Base-by-base conservation (phyloP, 371 early-diverging fungal species). In the Enteropsectra breve region DNA sequence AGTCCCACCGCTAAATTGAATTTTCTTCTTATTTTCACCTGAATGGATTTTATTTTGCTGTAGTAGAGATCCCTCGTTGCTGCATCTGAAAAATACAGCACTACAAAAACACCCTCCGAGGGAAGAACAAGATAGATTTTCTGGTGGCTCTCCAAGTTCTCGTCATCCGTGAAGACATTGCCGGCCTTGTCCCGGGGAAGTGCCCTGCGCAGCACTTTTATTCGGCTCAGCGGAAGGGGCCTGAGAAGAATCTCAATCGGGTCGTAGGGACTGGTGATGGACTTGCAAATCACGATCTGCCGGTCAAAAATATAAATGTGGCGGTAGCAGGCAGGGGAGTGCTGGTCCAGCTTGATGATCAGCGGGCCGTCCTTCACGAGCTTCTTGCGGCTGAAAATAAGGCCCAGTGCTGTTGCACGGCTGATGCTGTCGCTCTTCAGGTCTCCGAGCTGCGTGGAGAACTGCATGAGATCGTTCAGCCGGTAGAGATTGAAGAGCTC, bases 401-500 rank as follows among this genome's bases (percentile, higher is more conserved):
- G 32, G 0, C 52, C 67, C 29, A 76, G 37, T 33, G 30, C 29
- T 2, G 26, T 11, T 29, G 50, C 38, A 24, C 64, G 52, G 37
- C 36, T 60, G 11, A 75, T 28, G 6, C 18, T 26, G n/a, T n/a
- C n/a, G 29, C 59, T 5, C 18, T 58, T 37, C 15, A 24, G 53
- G 28, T 36, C 0, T 28, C 34, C 32, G 32, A 29, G 24, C 8
- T 33, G 43, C 18, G 62, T 3, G 0, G 36, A 52, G 26, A 69
- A 75, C 8, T 36, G 43, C 2, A 79, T 37, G 11, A 4, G 13
- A 24, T 74, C 57, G 29, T 43, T 53, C 2, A 77, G 65, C 29
- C 50, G 65, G 56, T 65, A 80, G 0, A 74, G 43, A 18, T 36
- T 62, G 47, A 80, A 77, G 45, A 72, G 65, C 0, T 63, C 63